These are phyloP conservation scores for Suhomyces taliae DNA, from an alignment of 1,139 yeast species.

Conservation along the genomic window DNA sequence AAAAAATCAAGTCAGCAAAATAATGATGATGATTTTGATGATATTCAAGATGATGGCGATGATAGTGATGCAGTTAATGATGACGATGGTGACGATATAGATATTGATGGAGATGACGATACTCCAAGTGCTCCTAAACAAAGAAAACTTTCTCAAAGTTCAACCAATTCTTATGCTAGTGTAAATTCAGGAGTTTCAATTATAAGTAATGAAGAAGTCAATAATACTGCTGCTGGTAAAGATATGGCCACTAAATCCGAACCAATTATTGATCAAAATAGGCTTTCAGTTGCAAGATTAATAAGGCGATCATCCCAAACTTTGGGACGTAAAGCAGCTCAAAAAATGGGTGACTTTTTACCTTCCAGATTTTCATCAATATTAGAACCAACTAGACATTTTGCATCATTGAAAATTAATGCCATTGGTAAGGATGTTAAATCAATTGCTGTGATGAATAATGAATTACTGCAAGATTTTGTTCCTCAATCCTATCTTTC, in stretches of 20 bases:
- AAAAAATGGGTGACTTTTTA: slow-evolving; percentile 81
- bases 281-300: slow-evolving; percentile 71
- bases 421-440: slow-evolving; percentile 59
- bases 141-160: slow-evolving; percentile 42
- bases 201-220: slow-evolving; percentile 28
- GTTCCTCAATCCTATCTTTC: slow-evolving; percentile 37
- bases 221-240: slow-evolving; percentile 3
- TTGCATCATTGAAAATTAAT: slow-evolving; percentile 88
- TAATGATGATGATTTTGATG: slow-evolving; percentile 19
- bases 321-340: slow-evolving; percentile 76
- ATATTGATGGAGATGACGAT: slow-evolving; percentile 25
- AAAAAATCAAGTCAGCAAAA: slow-evolving; percentile 32
- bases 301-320: slow-evolving; percentile 59
- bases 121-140: slow-evolving; percentile 31
- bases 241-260: slow-evolving; percentile 34
- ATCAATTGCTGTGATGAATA: slow-evolving; percentile 59
- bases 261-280: slow-evolving; percentile 67
- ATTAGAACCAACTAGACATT: slow-evolving; percentile 88
- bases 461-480: slow-evolving; percentile 39
- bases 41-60: slow-evolving; percentile 22
- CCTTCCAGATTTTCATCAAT: slow-evolving; percentile 85
- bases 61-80: slow-evolving; percentile 33
- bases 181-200: slow-evolving; percentile 29
- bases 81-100: slow-evolving; percentile 34
- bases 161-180: slow-evolving; percentile 40